Conservation (phyloP, 257 asterid species). For the Eustoma russellianum region DNA sequence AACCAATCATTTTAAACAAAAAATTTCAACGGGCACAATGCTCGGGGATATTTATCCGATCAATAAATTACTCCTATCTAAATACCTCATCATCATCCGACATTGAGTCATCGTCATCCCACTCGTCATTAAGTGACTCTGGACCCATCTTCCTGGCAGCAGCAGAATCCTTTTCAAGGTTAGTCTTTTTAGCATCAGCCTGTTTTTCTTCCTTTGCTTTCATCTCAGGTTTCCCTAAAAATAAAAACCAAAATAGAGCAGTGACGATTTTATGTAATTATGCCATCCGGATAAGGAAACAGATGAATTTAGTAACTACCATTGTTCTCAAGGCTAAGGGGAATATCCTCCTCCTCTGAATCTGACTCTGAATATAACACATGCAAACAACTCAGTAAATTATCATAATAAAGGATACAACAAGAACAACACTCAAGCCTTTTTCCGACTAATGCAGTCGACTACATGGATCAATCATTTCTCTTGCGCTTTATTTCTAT, state of each 20-base stretch:
- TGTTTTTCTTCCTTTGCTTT: slow-evolving; percentile 43
- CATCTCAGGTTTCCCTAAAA: slow-evolving; percentile 31
- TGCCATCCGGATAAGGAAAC: neutral
- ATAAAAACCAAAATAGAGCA: neutral
- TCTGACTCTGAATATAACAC: slow-evolving; percentile 33
- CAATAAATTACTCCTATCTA: too few relatives aligned
- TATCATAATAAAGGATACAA: neutral
- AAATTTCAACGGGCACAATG: too few relatives aligned
- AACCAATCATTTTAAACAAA: too few relatives aligned
- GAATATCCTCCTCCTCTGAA: slow-evolving; percentile 49
- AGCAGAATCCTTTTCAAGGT: slow-evolving; percentile 28
- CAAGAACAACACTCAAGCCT: too few relatives aligned
- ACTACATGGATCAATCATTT: too few relatives aligned
- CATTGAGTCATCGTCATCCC: slow-evolving; percentile 19
- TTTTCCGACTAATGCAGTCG: too few relatives aligned
- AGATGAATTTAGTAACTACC: slow-evolving; percentile 24
- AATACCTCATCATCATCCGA: slow-evolving; percentile 19
- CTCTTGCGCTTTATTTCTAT: too few relatives aligned
- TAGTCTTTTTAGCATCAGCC: slow-evolving; percentile 31
- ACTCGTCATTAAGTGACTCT: slow-evolving; percentile 24
- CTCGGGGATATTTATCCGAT: too few relatives aligned
- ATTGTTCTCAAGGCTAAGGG: slow-evolving; percentile 23
- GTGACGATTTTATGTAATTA: too few relatives aligned
- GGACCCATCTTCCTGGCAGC: slow-evolving; percentile 47
- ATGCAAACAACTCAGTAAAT: neutral